Percentiles rank a stretch among this genome's conserved stretches.
Evolutionary conservation across 208 protist species (phyloP).

Genomic region (Sergeia podlipaevii): DNA sequence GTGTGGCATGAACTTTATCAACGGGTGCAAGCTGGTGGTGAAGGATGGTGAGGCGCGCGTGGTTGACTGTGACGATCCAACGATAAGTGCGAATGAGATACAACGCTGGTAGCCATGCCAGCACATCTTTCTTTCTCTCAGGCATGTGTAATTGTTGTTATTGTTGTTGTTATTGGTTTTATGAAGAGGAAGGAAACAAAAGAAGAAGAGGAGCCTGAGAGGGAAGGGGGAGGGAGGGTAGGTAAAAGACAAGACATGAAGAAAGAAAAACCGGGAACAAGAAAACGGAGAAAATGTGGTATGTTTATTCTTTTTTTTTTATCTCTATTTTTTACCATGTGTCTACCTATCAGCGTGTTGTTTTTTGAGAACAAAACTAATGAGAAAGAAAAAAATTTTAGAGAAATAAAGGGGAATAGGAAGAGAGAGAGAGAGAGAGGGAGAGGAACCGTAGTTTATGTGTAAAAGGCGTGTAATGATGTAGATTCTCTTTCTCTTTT

Average conservation of each 20-base stretch:
- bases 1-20: constrained; percentile 63
- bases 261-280: constrained; percentile 1
- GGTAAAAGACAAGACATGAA: background rate
- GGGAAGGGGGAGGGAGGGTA: background rate
- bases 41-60: constrained; percentile 3
- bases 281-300: constrained; percentile 3
- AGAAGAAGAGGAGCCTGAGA: background rate
- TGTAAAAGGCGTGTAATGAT: no score
- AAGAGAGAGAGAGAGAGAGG: no score
- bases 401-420: no score
- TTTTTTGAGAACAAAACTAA: no score
- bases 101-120: constrained; percentile 26
- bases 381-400: no score
- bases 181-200: constrained; percentile 3
- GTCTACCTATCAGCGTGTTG: no score
- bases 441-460: no score
- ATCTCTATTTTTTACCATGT: constrained; percentile 6
- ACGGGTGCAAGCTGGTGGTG: constrained; percentile 30
- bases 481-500: background rate
- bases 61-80: constrained; percentile 12
- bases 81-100: constrained; percentile 8
- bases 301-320: constrained; percentile 6
- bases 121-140: constrained; percentile 1
- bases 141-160: constrained; percentile 1
- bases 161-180: background rate